Percentiles rank a stretch among this genome's conserved stretches.
These are phyloP conservation scores for Lentinula aciculospora DNA, from an alignment of 768 basidiomycete species.

Conservation along the genomic window DNA sequence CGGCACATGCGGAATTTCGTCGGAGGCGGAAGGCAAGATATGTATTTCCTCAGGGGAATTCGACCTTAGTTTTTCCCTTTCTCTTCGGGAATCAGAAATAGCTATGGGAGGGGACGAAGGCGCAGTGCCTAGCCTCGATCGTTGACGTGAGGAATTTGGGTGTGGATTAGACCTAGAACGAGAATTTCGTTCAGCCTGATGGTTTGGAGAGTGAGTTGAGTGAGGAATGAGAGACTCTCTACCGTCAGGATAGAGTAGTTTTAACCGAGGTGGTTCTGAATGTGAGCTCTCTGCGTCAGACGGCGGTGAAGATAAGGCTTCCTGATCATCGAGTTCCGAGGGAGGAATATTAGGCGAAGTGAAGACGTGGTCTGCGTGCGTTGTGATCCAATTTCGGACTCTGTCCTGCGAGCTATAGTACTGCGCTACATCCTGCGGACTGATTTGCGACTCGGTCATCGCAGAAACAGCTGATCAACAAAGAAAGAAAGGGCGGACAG, in stretches of 20 bases:
- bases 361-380: constrained; percentile 33
- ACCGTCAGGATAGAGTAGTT: constrained; percentile 63
- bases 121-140: constrained; percentile 34
- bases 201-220: constrained; percentile 22
- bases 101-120: constrained; percentile 21
- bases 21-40: constrained; percentile 47
- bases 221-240: constrained; percentile 61
- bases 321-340: constrained; percentile 34
- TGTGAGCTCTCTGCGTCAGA: constrained; percentile 45
- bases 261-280: constrained; percentile 66
- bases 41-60: constrained; percentile 56
- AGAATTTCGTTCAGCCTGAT: constrained; percentile 20
- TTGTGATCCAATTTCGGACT: constrained; percentile 60
- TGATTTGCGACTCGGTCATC: constrained; percentile 65
- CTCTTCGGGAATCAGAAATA: constrained; percentile 22
- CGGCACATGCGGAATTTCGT: constrained; percentile 26
- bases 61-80: constrained; percentile 19
- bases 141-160: constrained; percentile 26
- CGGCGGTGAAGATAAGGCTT: constrained; percentile 31
- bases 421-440: constrained; percentile 52
- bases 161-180: constrained; percentile 23
- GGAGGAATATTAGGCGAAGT: constrained; percentile 59
- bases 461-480: constrained; percentile 11
- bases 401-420: constrained; percentile 56
- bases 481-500: constrained; percentile 19